Conservation (phyloP, 768 basidiomycete species). For the Tulasnella sp. region DNA sequence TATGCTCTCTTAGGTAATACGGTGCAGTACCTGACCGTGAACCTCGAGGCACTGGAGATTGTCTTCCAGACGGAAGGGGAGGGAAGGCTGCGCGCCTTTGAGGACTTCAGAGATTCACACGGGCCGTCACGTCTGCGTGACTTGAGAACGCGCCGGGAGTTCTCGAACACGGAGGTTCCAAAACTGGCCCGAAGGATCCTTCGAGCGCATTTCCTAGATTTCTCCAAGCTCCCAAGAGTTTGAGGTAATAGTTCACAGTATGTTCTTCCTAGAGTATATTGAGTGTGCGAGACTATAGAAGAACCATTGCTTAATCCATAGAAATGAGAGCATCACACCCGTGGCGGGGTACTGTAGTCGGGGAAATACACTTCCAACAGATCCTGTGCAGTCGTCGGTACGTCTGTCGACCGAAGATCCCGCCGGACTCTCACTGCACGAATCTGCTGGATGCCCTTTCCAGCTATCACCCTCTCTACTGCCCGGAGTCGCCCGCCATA, state of each 20-base stretch:
- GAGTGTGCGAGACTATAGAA: too few relatives aligned
- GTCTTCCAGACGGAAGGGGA: too few relatives aligned
- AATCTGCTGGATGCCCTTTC: neutral
- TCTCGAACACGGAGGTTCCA: too few relatives aligned
- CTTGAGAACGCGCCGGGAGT: too few relatives aligned
- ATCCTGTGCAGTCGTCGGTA: neutral
- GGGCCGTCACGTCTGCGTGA: too few relatives aligned
- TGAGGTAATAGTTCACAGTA: neutral
- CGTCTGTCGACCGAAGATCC: neutral
- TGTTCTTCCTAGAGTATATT: too few relatives aligned
- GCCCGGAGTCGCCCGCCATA: neutral
- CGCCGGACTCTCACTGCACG: neutral
- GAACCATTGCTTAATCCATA: too few relatives aligned
- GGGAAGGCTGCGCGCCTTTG: neutral
- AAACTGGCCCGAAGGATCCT: too few relatives aligned
- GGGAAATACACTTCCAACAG: neutral
- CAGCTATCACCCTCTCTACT: neutral
- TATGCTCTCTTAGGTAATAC: slow-evolving; percentile 33
- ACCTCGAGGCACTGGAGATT: slow-evolving; percentile 29
- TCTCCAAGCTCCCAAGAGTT: too few relatives aligned
- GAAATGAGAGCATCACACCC: neutral
- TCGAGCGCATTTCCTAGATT: too few relatives aligned
- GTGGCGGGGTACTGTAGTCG: neutral
- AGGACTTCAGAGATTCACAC: too few relatives aligned
- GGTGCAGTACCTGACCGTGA: slow-evolving; percentile 12